These are phyloP conservation scores for Metschnikowia borealis DNA, from an alignment of 805 yeast genomes.

Conservation along the genomic window DNA sequence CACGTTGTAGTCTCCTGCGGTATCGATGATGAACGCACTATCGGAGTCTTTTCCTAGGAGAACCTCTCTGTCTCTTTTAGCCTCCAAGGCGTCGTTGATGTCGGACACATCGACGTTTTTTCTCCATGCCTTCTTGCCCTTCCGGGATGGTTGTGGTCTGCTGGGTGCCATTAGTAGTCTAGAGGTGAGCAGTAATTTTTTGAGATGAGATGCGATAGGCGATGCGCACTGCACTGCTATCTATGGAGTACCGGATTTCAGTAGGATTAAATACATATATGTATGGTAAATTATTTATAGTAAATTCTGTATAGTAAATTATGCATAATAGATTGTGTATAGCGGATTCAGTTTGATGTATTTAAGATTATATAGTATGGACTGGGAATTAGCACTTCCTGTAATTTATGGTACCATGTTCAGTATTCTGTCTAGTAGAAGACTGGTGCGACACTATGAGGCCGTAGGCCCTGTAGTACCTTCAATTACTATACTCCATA, in stretches of 20 bases:
- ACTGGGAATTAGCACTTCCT: no score
- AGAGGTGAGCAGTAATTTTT: constrained; percentile 3
- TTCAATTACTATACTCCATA: no score
- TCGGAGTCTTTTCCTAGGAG: constrained; percentile 46
- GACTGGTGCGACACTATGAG: no score
- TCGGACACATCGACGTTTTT: constrained; percentile 86
- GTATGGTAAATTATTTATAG: no score
- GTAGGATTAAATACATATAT: no score
- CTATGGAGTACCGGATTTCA: not conserved
- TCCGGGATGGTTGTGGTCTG: constrained; percentile 71
- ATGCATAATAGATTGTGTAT: no score
- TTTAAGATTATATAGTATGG: no score
- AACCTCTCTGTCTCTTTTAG: constrained; percentile 57
- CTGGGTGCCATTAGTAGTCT: constrained; percentile 10
- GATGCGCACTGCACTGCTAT: constrained; percentile 3
- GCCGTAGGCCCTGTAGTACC: no score
- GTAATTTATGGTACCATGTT: no score
- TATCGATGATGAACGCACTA: constrained; percentile 48
- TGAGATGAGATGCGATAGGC: constrained; percentile 7
- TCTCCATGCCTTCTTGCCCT: constrained; percentile 91
- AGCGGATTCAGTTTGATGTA: no score
- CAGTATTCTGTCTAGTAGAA: no score
- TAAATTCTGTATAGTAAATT: no score
- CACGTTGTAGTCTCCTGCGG: constrained; percentile 34
- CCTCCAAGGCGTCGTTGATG: constrained; percentile 66